Base-by-base conservation (phyloP, 2,329 filamentous ascomycete species). In the Nothophaeocryptopus gaeumannii region DNA sequence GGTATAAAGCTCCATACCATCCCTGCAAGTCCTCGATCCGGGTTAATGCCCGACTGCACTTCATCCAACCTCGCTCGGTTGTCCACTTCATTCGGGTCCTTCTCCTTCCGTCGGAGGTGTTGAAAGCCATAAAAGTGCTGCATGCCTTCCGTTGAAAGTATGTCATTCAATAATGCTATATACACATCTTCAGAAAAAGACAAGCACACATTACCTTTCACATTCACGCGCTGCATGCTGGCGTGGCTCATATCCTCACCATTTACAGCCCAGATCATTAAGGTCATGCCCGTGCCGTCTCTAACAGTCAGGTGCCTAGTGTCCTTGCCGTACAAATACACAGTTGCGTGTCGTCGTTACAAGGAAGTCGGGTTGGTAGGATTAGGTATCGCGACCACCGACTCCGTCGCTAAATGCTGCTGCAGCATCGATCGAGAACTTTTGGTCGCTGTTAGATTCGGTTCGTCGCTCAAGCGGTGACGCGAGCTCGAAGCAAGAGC, bases 301-400 rank as follows among this genome's bases (percentile, higher is more conserved):
- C 20, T 26, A 26, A 26, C 20, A 26, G 20, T 26, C 20, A 26
- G 20, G 20, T 26, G 20, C 20, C 20, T 26, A 26, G 20, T 26
- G 20, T 26, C 20, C 20, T 45, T 52, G 45, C 41, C 41, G 39
- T 52, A 52, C 50, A 48, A 52, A 48, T 52, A 52, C 50, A 52
- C 50, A 33, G 14, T 35, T 43, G 50, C 50, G 45, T 52, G 32
- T 52, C 50, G 50, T 52, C 50, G 45, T 48, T 31, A 48, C 29
- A n/a, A 20, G 38, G n/a, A 32, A 43, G 40, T 26, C 20, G 20
- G 20, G 20, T 26, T 26, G 20, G 20, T 26, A 26, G 20, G 20
- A 26, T 26, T 26, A 26, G 20, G 20, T 26, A 26, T 26, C 20
- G 33, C 45, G 38, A 42, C 45, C 39, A 33, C 32, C 45, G 32